Evolutionary conservation across 2,329 filamentous ascomycete species (phyloP).

Genomic region (Emericellopsis cladophorae): DNA sequence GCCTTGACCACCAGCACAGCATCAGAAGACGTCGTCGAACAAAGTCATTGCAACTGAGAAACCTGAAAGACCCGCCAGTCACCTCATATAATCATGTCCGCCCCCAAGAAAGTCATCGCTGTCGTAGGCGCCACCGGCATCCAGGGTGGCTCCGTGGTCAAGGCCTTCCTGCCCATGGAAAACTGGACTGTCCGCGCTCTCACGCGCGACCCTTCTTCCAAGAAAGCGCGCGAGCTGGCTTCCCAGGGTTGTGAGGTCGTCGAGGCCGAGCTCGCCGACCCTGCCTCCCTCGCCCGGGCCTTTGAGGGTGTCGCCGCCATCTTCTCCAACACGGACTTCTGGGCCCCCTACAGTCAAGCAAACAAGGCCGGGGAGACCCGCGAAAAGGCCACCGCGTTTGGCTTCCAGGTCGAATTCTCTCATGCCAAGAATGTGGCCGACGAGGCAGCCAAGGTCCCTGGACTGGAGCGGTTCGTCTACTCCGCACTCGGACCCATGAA

Average conservation of each 20-base stretch:
- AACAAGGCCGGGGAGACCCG: slow-evolving; percentile 20
- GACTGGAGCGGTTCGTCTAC: slow-evolving; percentile 31
- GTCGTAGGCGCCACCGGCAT: slow-evolving; percentile 33
- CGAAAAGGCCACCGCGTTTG: slow-evolving; percentile 20
- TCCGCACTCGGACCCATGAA: slow-evolving; percentile 33
- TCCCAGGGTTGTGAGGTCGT: slow-evolving; percentile 27
- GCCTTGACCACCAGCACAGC: no score
- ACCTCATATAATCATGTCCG: neutral
- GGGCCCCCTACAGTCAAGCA: slow-evolving; percentile 23
- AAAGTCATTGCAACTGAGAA: no score
- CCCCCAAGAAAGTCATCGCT: slow-evolving; percentile 17
- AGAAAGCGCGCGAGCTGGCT: slow-evolving; percentile 23
- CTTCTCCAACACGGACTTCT: slow-evolving; percentile 41
- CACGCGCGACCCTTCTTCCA: slow-evolving; percentile 26
- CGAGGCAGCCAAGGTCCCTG: slow-evolving; percentile 25
- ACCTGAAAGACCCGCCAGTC: no score
- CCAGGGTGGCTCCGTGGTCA: slow-evolving; percentile 34
- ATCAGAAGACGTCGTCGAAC: no score
- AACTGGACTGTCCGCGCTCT: slow-evolving; percentile 29
- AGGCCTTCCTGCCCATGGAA: slow-evolving; percentile 22
- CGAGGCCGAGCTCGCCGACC: slow-evolving; percentile 27
- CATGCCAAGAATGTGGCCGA: slow-evolving; percentile 41
- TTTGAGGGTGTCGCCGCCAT: slow-evolving; percentile 31
- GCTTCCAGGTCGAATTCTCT: slow-evolving; percentile 29
- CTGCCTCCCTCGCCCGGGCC: slow-evolving; percentile 19